Evolutionary conservation across 75 land plant genomes (phyloP).

Genomic region (Chamaecyparis obtusa): DNA sequence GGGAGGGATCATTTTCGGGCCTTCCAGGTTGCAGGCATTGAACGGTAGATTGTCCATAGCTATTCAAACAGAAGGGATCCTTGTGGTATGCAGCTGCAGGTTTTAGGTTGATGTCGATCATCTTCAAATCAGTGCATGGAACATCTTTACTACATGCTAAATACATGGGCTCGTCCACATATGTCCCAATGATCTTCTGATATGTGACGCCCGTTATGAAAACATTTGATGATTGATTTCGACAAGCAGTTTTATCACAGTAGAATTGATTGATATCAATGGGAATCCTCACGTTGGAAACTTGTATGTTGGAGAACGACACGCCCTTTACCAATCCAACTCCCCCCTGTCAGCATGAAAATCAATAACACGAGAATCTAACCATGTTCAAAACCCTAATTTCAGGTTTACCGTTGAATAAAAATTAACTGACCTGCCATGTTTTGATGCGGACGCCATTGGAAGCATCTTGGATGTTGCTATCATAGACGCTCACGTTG

Average conservation of each 20-base stretch:
- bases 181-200: conserved; percentile 61
- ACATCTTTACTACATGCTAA: conserved; percentile 70
- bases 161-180: conserved; percentile 36
- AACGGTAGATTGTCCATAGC: conserved; percentile 49
- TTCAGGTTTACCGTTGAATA: not conserved
- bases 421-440: conserved; percentile 35
- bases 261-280: conserved; percentile 72
- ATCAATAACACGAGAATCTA: too few relatives aligned
- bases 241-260: conserved; percentile 54
- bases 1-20: not conserved
- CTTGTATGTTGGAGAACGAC: conserved; percentile 36
- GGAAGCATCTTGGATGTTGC: too few relatives aligned
- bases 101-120: conserved; percentile 44
- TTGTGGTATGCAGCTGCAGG: not conserved
- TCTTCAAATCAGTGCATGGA: conserved; percentile 62
- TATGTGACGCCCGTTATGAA: conserved; percentile 49
- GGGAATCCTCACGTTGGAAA: conserved; percentile 17
- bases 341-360: conserved; percentile 41
- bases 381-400: not conserved
- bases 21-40: conserved; percentile 27
- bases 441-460: conserved; percentile 32
- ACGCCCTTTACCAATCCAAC: conserved; percentile 49
- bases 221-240: conserved; percentile 63
- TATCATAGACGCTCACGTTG: too few relatives aligned
- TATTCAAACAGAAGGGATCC: conserved; percentile 44